phyloP scores from a whole-genome alignment of 2,329 filamentous ascomycete genomes.

The Apiospora sp. region DNA sequence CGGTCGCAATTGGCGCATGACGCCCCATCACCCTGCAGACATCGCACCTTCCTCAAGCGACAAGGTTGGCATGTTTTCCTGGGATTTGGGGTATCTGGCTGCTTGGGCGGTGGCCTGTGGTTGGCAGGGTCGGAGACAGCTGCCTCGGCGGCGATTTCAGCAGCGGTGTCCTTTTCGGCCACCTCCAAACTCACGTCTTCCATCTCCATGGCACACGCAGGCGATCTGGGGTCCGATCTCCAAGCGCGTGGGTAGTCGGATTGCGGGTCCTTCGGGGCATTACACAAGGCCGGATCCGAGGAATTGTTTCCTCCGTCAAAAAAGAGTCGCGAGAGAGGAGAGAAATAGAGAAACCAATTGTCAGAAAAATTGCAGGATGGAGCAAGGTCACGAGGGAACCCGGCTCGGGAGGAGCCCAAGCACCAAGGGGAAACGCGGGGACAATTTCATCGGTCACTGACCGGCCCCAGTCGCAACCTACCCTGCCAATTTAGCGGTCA shows the following conservation, averaged over 20 bases:
- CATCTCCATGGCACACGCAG: constrained; percentile 40
- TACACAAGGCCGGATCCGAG: constrained; percentile 20
- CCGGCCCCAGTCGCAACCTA: neutral
- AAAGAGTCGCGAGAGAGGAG: neutral
- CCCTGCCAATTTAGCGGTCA: neutral
- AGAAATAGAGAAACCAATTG: neutral
- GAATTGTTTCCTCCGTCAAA: constrained; percentile 16
- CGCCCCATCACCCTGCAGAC: constrained; percentile 57
- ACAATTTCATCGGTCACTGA: constrained; percentile 11
- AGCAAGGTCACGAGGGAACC: constrained; percentile 10
- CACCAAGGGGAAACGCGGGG: constrained; percentile 13
- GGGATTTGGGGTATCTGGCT: constrained; percentile 34
- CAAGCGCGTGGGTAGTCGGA: constrained; percentile 18
- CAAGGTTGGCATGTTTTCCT: constrained; percentile 29
- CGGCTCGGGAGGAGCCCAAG: neutral
- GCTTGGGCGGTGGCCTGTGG: constrained; percentile 38
- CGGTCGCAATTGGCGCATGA: constrained; percentile 66
- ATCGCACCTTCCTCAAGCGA: constrained; percentile 61
- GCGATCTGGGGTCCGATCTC: constrained; percentile 19
- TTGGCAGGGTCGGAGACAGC: constrained; percentile 44
- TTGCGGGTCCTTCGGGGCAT: constrained; percentile 19
- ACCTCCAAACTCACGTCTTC: constrained; percentile 47
- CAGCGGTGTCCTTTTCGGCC: constrained; percentile 43
- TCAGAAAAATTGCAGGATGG: constrained; percentile 5
- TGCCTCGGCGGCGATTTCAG: constrained; percentile 44